These are phyloP conservation scores for Stromatinia cepivora DNA, from an alignment of 2,329 filamentous ascomycete genomes.

Conservation along the genomic window DNA sequence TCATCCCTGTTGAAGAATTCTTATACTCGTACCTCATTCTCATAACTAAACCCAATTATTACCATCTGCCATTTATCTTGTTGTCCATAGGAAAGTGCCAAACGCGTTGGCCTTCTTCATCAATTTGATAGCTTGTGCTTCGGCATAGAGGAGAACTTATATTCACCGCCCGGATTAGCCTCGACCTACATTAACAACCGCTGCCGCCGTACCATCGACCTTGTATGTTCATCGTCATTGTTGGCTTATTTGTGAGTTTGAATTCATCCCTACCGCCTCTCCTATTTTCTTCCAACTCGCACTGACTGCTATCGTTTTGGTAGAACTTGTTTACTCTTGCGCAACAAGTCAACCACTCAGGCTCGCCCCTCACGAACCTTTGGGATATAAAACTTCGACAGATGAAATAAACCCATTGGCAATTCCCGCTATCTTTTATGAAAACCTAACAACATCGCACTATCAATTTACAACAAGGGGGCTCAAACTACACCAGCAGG, in stretches of 20 bases:
- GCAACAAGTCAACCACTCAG: constrained; percentile 13
- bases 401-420: constrained; percentile 15
- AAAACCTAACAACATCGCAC: constrained; percentile 14
- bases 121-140: constrained; percentile 18
- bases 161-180: constrained; percentile 25
- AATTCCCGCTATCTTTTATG: background rate
- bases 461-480: constrained; percentile 2
- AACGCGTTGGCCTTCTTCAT: constrained; percentile 19
- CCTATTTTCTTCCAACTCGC: constrained; percentile 5
- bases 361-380: constrained; percentile 20
- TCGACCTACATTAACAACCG: constrained; percentile 21
- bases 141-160: constrained; percentile 12
- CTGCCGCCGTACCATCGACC: constrained; percentile 20
- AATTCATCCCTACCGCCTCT: background rate
- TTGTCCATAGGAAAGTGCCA: constrained; percentile 17
- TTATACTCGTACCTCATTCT: background rate
- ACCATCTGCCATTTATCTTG: background rate
- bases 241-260: constrained; percentile 12
- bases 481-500: background rate
- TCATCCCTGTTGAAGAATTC: background rate
- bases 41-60: constrained; percentile 8
- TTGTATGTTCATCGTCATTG: constrained; percentile 5
- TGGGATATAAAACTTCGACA: constrained; percentile 11
- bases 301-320: constrained; percentile 12
- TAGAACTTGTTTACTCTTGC: constrained; percentile 19